phyloP scores from a whole-genome alignment of 192 early-diverging fungal species.

The Mortierella alpina region DNA sequence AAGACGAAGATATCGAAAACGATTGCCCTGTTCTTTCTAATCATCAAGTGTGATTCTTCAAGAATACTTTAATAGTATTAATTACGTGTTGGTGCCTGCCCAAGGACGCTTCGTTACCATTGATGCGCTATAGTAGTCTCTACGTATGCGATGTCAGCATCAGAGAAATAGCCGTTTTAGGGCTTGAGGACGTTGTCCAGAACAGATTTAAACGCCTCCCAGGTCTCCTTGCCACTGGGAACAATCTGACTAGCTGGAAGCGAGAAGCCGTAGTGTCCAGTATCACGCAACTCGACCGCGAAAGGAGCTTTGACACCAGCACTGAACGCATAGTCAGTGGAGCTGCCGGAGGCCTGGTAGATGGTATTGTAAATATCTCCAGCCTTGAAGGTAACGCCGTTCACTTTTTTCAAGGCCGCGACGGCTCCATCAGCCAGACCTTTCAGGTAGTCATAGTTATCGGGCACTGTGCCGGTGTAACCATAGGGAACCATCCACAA shows the following conservation, averaged over 20 bases:
- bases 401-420: conserved; percentile 19
- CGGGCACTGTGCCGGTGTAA: conserved; percentile 20
- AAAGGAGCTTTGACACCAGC: conserved; percentile 20
- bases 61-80: too few relatives aligned
- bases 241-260: conserved; percentile 35
- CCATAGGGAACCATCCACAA: conserved; percentile 53
- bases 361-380: conserved; percentile 60
- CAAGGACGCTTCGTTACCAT: not conserved
- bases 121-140: not conserved
- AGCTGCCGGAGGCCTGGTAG: conserved; percentile 63
- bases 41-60: too few relatives aligned
- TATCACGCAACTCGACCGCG: conserved; percentile 43
- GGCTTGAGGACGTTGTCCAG: conserved; percentile 18
- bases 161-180: not conserved
- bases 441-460: conserved; percentile 38
- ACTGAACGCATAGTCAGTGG: conserved; percentile 60
- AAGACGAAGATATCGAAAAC: not conserved
- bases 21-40: too few relatives aligned
- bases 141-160: too few relatives aligned
- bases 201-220: conserved; percentile 28
- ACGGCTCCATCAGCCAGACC: conserved; percentile 26
- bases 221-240: conserved; percentile 33
- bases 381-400: conserved; percentile 55
- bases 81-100: not conserved
- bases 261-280: conserved; percentile 34